Conservation (phyloP, 176 grass and related monocot genomes). For the Hordeum marinum region DNA sequence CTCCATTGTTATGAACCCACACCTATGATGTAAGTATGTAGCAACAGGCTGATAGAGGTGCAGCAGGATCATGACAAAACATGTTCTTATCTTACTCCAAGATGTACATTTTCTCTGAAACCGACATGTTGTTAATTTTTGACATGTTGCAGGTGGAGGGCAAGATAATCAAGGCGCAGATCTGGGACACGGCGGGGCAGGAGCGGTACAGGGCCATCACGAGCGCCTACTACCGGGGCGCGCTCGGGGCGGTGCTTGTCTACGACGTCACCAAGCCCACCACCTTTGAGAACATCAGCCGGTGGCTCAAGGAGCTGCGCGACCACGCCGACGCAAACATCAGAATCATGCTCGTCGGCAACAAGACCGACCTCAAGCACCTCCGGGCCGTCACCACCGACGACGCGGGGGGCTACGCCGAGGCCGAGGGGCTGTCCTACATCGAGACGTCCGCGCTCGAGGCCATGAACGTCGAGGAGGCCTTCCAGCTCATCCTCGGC, state of each 20-base stretch:
- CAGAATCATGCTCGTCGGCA: constrained; percentile 81
- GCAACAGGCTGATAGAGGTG: background rate
- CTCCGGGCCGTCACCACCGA: constrained; percentile 53
- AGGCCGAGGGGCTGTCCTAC: constrained; percentile 70
- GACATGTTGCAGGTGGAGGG: constrained; percentile 53
- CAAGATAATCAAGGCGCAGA: constrained; percentile 89
- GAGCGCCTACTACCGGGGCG: constrained; percentile 86
- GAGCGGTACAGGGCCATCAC: constrained; percentile 87
- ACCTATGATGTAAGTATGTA: background rate
- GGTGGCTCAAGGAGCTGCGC: constrained; percentile 90
- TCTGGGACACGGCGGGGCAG: constrained; percentile 88
- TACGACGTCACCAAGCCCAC: constrained; percentile 89
- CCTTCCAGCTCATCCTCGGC: constrained; percentile 79
- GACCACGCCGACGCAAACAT: constrained; percentile 81
- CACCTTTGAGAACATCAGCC: constrained; percentile 74
- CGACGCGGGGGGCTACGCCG: constrained; percentile 46
- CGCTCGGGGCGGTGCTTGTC: constrained; percentile 74
- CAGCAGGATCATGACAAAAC: background rate
- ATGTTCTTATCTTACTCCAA: too few species aligned
- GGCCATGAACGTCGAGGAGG: constrained; percentile 73
- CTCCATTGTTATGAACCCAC: background rate
- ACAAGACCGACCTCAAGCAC: constrained; percentile 85
- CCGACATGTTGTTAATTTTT: background rate
- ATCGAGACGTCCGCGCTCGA: constrained; percentile 88
- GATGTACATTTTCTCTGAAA: background rate